Conservation (phyloP, 1,284 basidiomycete species). For the Tylopilus sp. region DNA sequence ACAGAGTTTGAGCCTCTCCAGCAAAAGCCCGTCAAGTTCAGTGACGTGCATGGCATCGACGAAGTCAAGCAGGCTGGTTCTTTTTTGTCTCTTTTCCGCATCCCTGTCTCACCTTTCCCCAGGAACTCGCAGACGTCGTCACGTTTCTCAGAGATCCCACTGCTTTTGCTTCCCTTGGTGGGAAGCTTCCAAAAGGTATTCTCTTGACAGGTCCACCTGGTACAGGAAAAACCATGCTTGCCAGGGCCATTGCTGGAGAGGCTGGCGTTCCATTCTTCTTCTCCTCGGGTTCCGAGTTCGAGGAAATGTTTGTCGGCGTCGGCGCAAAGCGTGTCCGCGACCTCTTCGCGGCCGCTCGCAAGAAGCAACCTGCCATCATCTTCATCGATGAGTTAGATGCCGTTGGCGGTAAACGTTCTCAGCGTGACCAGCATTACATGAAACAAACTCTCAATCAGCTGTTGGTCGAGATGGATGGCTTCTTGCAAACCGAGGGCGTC, state of each 20-base stretch:
- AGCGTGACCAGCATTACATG: slow-evolving; percentile 84
- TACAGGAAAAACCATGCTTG: slow-evolving; percentile 96
- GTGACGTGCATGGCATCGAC: slow-evolving; percentile 91
- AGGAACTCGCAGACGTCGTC: slow-evolving; percentile 91
- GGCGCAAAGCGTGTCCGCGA: slow-evolving; percentile 96
- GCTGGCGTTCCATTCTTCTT: slow-evolving; percentile 93
- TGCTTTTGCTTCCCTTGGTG: slow-evolving; percentile 82
- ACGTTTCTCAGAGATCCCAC: slow-evolving; percentile 89
- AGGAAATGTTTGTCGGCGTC: slow-evolving; percentile 96
- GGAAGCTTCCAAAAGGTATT: slow-evolving; percentile 88
- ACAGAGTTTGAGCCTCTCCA: slow-evolving; percentile 72
- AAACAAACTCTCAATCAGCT: slow-evolving; percentile 93
- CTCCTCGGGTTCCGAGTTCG: slow-evolving; percentile 89
- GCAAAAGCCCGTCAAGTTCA: slow-evolving; percentile 81
- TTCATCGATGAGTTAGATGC: slow-evolving; percentile 94
- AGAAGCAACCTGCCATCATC: slow-evolving; percentile 91
- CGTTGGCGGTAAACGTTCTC: slow-evolving; percentile 87
- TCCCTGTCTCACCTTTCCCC: slow-evolving; percentile 3
- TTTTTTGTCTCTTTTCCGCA: not conserved
- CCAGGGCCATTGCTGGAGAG: slow-evolving; percentile 93
- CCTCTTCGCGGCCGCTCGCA: slow-evolving; percentile 90
- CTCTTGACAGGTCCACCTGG: slow-evolving; percentile 85
- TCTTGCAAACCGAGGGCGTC: slow-evolving; percentile 84
- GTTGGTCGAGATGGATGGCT: slow-evolving; percentile 92
- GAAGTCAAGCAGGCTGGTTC: slow-evolving; percentile 77